Evolutionary conservation across 176 grass and related monocot genomes (phyloP).

Genomic region (Poa annua): DNA sequence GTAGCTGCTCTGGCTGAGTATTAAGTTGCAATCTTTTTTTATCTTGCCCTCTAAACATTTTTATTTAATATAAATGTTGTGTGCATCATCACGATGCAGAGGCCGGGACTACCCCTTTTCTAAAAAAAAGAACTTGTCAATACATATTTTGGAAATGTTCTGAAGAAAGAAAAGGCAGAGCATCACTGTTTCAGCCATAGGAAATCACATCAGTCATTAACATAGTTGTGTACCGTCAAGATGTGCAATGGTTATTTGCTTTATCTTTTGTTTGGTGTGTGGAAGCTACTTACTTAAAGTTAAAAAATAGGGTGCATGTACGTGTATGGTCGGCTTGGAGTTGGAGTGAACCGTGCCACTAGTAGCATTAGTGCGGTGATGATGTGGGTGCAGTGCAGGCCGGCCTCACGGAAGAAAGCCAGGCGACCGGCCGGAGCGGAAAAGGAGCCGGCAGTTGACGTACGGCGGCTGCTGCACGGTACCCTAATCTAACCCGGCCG

Average conservation of each 20-base stretch:
- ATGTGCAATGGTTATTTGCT: constrained; percentile 24
- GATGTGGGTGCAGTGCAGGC: constrained; percentile 37
- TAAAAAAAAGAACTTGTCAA: constrained; percentile 27
- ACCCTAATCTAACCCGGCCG: constrained; percentile 15
- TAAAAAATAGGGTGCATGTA: background rate
- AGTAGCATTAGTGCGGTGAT: constrained; percentile 19
- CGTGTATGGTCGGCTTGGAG: constrained; percentile 30
- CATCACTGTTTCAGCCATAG: background rate
- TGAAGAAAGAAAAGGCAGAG: background rate
- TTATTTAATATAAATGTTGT: too few relatives aligned
- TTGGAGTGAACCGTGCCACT: constrained; percentile 49
- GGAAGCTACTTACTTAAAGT: constrained; percentile 47
- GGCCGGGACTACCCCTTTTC: too few relatives aligned
- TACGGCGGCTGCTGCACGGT: constrained; percentile 32
- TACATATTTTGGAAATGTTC: background rate
- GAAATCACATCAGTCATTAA: too few relatives aligned
- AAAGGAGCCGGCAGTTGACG: constrained; percentile 51
- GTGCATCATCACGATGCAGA: too few relatives aligned
- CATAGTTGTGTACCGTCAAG: too few relatives aligned
- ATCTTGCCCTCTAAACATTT: too few relatives aligned
- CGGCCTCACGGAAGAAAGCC: constrained; percentile 25
- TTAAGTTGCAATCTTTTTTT: too few relatives aligned
- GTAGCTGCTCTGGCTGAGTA: too few relatives aligned
- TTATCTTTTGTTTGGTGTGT: constrained; percentile 55
- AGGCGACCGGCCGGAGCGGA: constrained; percentile 18